phyloP scores from a whole-genome alignment of 108 stramenopile genomes.

The Cyclotella kingstonii region DNA sequence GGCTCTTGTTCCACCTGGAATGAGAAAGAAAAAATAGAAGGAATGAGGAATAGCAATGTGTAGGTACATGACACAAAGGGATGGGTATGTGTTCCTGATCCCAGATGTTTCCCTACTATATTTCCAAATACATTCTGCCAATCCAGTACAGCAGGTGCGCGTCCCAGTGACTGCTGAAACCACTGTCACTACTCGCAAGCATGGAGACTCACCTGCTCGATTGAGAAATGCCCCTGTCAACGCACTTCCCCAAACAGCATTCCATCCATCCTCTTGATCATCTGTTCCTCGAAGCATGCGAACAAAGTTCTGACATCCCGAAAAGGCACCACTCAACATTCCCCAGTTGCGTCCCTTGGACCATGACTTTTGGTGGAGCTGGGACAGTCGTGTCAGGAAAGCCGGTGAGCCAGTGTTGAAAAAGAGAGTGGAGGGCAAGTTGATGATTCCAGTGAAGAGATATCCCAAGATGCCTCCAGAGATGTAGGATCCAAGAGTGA shows the following conservation, averaged over 20 bases:
- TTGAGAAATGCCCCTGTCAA: constrained; percentile 75
- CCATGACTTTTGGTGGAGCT: constrained; percentile 55
- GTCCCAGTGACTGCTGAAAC: too few relatives aligned
- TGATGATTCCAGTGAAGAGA: constrained; percentile 50
- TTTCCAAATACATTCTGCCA: too few relatives aligned
- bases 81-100: too few relatives aligned
- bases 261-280: constrained; percentile 69
- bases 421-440: constrained; percentile 45
- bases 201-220: constrained; percentile 50
- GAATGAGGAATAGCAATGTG: constrained; percentile 3
- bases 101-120: too few relatives aligned
- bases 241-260: constrained; percentile 56
- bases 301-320: constrained; percentile 58
- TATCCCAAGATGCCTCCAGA: constrained; percentile 64
- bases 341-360: constrained; percentile 59
- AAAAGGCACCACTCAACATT: constrained; percentile 58
- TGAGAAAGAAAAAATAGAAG: not conserved
- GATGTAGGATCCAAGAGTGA: constrained; percentile 53
- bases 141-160: too few relatives aligned
- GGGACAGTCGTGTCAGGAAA: constrained; percentile 23
- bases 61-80: too few relatives aligned
- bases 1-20: constrained; percentile 62
- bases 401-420: constrained; percentile 10
- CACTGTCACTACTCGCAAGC: too few relatives aligned
- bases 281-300: constrained; percentile 54